Base-by-base conservation (phyloP, 371 early-diverging fungal species). In the Lichtheimia corymbifera region DNA sequence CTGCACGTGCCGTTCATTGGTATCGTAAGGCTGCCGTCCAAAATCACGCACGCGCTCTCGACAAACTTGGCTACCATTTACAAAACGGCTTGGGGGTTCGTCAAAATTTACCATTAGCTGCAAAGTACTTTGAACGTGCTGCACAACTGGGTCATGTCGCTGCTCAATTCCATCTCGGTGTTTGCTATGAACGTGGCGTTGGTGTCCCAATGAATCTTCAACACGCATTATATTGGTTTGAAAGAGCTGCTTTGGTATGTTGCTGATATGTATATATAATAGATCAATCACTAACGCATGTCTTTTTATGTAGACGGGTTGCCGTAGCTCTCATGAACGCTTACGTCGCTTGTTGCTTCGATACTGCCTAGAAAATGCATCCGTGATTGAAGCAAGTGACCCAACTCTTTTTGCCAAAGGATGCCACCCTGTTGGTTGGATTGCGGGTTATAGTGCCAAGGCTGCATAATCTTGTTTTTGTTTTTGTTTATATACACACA, bases 11-110 rank as follows among this genome's bases (percentile, higher is more conserved):
- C 3, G 83, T 90, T 15, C 70, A 84, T 51, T 92, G 90, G 87
- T 93, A 94, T 67, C 67, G 73, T 13, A 73, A 80, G 55, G 86
- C 90, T 15, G 91, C 94, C 0, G 71, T 76, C 17, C 87, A 89
- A 53, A 82, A 83, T 61, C 86, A 87, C 71, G 83, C 88, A 12
- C 74, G 88, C 14, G 89, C 89, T 12, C 88, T 91, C 70, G 90
- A 94, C 71, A 93, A 93, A 70, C 77, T 95, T 2, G 97, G 91
- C 4, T 83, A 90, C 59, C 90, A 88, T 66, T 86, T 90, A 30
- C 92, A 93, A 58, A 76, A 84, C 61, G 95, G 95, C 13, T 76
- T 88, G 49, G 94, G 91, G 49, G 78, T 85, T 27, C 75, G 79
- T 5, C 77, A 74, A n/a, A 83, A 91, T 68, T 66, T 74, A 2